Percentiles rank a stretch among this genome's conserved stretches.
These are phyloP conservation scores for Solanum paucissectum DNA, from an alignment of 257 asterid species.

Conservation along the genomic window DNA sequence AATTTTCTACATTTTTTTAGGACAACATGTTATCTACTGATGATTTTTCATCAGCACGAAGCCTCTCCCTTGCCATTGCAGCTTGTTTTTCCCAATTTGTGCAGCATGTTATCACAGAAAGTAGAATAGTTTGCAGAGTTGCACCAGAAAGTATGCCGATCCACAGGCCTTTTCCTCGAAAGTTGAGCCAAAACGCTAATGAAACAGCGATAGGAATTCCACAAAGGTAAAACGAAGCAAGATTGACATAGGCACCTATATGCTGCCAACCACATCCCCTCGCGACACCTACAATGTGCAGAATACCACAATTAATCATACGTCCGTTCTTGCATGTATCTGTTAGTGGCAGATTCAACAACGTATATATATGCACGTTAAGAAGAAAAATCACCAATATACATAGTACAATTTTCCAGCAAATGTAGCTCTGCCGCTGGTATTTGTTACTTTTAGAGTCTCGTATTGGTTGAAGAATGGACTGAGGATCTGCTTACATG, in stretches of 20 bases:
- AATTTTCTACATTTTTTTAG: not conserved
- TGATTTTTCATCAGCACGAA: not conserved
- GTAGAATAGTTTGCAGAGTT: constrained; percentile 32
- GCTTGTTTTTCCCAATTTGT: constrained; percentile 48
- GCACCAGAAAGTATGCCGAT: constrained; percentile 55
- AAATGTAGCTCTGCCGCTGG: not conserved
- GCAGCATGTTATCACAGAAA: constrained; percentile 37
- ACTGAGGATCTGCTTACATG: not conserved
- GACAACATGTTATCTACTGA: not conserved
- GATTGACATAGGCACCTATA: constrained; percentile 69
- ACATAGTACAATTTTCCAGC: not conserved
- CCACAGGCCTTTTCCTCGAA: constrained; percentile 75
- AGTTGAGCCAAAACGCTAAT: constrained; percentile 41
- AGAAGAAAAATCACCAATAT: not conserved
- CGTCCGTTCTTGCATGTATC: not conserved
- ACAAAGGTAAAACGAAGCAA: constrained; percentile 59
- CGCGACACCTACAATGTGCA: constrained; percentile 47
- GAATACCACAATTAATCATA: not conserved
- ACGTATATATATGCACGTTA: not conserved
- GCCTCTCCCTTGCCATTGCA: constrained; percentile 11
- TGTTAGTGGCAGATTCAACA: not conserved
- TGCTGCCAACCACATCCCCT: constrained; percentile 97
- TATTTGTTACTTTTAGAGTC: not conserved
- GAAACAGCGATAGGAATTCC: constrained; percentile 68
- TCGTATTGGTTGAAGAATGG: not conserved